Evolutionary conservation across 495 filamentous ascomycete species (phyloP).

Genomic region (Xylaria bambusicola): DNA sequence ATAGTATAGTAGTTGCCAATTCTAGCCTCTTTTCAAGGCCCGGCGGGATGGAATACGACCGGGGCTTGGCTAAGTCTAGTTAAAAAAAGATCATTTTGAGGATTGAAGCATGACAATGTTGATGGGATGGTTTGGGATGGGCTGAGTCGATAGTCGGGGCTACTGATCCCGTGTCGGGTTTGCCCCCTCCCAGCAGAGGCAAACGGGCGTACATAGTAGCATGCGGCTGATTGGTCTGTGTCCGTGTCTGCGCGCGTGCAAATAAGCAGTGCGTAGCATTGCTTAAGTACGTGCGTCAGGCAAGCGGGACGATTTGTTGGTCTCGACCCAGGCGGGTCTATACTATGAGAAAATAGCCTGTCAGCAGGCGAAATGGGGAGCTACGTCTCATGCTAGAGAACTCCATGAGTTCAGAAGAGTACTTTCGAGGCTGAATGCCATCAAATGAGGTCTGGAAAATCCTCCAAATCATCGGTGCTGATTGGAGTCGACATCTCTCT

Average conservation of each 20-base stretch:
- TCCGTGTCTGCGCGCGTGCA: not conserved
- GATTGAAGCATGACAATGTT: too few species aligned
- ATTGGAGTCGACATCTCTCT: slow-evolving; percentile 9
- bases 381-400: not conserved
- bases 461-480: not conserved
- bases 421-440: not conserved
- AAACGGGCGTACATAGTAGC: not conserved
- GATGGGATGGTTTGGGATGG: too few species aligned
- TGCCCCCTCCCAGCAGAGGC: not conserved
- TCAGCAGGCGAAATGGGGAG: slow-evolving; percentile 3
- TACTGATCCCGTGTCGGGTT: not conserved
- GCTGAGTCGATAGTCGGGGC: not conserved
- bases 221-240: slow-evolving; percentile 6
- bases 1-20: not conserved
- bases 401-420: not conserved
- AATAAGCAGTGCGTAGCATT: not conserved
- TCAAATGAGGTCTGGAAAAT: not conserved
- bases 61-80: too few species aligned
- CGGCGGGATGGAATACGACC: too few species aligned
- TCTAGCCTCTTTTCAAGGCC: not conserved
- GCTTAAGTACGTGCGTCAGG: slow-evolving; percentile 1
- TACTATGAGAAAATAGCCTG: not conserved
- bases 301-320: slow-evolving; percentile 8
- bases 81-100: too few species aligned
- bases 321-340: slow-evolving; percentile 11